Conservation (phyloP, 2,329 filamentous ascomycete genomes). For the Penicillium sumatraense region DNA sequence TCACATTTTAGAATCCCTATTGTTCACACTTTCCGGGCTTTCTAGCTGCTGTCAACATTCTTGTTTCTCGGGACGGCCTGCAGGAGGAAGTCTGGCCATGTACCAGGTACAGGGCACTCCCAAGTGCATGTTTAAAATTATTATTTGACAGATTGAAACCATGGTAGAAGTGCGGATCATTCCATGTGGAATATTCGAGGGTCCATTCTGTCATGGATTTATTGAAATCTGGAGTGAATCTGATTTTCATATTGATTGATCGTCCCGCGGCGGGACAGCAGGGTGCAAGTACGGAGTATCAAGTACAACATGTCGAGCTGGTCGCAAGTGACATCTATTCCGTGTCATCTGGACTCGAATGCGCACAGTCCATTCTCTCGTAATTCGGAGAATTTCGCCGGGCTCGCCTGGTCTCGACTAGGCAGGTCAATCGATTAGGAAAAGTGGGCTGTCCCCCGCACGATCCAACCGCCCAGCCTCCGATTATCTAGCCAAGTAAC, state of each 20-base stretch:
- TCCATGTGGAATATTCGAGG: background rate
- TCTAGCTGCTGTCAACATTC: background rate
- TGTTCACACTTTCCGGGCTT: background rate
- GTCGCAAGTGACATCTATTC: conserved; percentile 2
- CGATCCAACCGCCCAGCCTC: background rate
- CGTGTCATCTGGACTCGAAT: conserved; percentile 2
- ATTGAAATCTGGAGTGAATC: background rate
- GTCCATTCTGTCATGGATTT: background rate
- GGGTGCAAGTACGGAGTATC: background rate
- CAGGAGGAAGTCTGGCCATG: background rate
- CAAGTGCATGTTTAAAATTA: background rate
- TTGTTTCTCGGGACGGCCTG: background rate
- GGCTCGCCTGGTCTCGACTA: background rate
- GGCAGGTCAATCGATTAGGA: background rate
- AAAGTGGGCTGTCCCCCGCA: conserved; percentile 2
- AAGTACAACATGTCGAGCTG: background rate
- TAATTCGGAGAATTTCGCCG: conserved; percentile 1
- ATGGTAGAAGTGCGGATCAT: background rate
- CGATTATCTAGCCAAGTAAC: too few species aligned
- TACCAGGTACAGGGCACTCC: background rate
- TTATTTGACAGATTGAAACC: background rate
- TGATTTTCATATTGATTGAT: background rate
- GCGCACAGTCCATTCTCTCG: conserved; percentile 4
- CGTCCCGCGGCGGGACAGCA: background rate
- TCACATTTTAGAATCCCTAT: background rate